Evolutionary conservation across 1,139 yeast species (phyloP).

Genomic region (Geotrichum bryndzae): DNA sequence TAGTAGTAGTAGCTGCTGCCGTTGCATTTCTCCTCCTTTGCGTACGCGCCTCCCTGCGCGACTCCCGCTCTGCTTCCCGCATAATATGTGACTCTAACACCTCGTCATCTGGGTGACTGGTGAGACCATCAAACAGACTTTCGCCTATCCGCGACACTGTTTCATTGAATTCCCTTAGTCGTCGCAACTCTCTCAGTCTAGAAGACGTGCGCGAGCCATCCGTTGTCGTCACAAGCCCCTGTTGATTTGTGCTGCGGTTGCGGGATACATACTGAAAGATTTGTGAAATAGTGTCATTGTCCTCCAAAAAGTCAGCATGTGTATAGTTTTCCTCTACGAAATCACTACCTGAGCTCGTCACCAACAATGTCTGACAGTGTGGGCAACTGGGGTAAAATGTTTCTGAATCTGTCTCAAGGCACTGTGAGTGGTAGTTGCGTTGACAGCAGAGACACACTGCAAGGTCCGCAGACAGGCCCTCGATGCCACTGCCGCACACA

Average conservation of each 20-base stretch:
- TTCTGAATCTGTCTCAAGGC: not conserved
- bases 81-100: slow-evolving; percentile 2
- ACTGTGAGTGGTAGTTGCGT: slow-evolving; percentile 6
- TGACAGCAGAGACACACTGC: slow-evolving; percentile 12
- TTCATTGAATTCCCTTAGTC: slow-evolving; percentile 2
- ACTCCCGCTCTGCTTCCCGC: slow-evolving; percentile 7
- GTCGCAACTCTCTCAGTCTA: slow-evolving; percentile 1
- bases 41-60: not conserved
- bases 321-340: not conserved
- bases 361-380: not conserved
- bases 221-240: slow-evolving; percentile 1
- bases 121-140: not conserved
- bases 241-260: not conserved
- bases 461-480: not conserved
- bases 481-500: slow-evolving; percentile 6
- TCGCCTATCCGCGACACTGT: not conserved
- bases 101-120: slow-evolving; percentile 3
- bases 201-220: slow-evolving; percentile 9
- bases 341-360: not conserved
- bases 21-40: not conserved
- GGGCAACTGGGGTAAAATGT: not conserved
- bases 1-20: not conserved
- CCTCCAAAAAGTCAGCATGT: not conserved
- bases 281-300: not conserved
- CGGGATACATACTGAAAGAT: not conserved